Conservation (phyloP, 495 filamentous ascomycete species). For the Xylaria cubensis region DNA sequence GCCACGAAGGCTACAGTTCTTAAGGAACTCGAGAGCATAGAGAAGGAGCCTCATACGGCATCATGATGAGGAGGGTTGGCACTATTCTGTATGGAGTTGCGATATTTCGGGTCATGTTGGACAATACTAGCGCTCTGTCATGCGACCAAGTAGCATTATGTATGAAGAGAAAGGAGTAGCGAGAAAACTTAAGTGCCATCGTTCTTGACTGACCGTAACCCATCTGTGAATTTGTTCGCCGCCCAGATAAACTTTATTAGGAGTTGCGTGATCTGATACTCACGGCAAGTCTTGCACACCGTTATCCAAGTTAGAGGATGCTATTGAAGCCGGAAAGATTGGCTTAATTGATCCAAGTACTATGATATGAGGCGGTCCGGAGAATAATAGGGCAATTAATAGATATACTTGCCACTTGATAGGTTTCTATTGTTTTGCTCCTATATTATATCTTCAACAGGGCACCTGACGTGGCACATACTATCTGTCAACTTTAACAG, state of each 20-base stretch:
- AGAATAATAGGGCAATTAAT: neutral
- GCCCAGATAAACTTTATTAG: no score
- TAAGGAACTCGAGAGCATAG: slow-evolving; percentile 71
- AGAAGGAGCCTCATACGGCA: slow-evolving; percentile 40
- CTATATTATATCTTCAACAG: no score
- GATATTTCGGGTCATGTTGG: slow-evolving; percentile 15
- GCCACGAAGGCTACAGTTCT: slow-evolving; percentile 81
- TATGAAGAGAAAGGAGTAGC: neutral
- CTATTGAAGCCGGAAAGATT: neutral
- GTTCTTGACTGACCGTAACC: neutral
- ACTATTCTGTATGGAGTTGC: neutral
- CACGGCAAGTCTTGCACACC: no score
- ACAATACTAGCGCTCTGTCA: neutral
- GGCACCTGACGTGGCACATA: neutral
- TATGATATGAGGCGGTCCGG: neutral
- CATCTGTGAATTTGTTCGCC: no score
- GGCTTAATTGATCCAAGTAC: neutral
- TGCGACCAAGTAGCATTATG: neutral
- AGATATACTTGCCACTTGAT: neutral
- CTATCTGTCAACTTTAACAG: no score
- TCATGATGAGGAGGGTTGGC: neutral
- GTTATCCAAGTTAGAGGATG: neutral
- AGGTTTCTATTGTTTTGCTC: neutral
- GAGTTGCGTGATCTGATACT: no score
- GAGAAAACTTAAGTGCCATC: no score